Evolutionary conservation across 2,329 filamentous ascomycete genomes (phyloP), one percentile per base, ranked within the genome.

Genomic region (Hypomyces rosellus): DNA sequence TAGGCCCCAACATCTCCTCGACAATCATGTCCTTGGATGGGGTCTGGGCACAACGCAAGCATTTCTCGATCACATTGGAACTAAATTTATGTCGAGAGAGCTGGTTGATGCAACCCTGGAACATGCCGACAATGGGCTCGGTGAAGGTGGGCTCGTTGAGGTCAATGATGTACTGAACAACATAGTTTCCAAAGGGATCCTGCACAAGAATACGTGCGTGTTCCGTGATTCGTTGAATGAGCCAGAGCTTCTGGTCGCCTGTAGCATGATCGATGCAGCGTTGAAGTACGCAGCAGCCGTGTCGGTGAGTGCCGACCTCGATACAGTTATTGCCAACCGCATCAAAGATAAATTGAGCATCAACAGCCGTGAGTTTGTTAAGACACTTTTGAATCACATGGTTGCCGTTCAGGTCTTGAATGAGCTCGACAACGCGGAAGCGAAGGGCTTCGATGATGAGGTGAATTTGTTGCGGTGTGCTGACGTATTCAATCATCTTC

Each of bases 401-500:
- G 63, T 99, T 99, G 67, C 93, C 93, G 64, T 99, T 99, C 48
- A 99, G 77, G 61, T 99, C 93, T 67, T 99, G 90, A 55, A 99
- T 96, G 49, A 99, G 80, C 60, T 93, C 86, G 16, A 99, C 93
- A 45, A 99, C 93, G 53, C 88, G 84, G 65, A 84, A 79, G 56
- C 85, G 81, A 46, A 99, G 79, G 13, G 93, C 89, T 49, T 86
- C 77, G 57, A 95, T 95, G 66, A 99, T 93, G 58, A 89, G 86
- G 59, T 87, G 78, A 46, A 92, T 87, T 71, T 99, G 93, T 63
- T 87, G 84, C 3, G 84, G 78, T 22, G 89, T 95, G 47, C 85
- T 88, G 63, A 99, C 88, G 66, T 89, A 95, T 71, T 99, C 93
- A 58, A 99, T 99, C 93, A 99, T 99, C 79, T 97, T 99, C 74